Evolutionary conservation across 352 stramenopile species (phyloP).

Genomic region (Globisporangium megalacanthum): DNA sequence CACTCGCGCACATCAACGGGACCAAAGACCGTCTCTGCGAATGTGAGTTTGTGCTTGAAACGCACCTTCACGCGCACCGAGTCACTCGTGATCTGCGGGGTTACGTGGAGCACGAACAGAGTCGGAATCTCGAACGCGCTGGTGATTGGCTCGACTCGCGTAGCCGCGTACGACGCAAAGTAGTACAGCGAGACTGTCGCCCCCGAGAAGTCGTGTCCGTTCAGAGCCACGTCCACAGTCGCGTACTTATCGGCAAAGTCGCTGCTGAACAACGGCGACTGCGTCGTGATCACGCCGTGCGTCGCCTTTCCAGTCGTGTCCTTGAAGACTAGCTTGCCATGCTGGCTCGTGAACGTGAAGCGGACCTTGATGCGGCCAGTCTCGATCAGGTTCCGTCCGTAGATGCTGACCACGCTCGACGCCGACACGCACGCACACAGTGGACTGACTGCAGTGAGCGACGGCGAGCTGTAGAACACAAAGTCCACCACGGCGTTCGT

Average conservation of each 20-base stretch:
- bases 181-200: constrained; percentile 42
- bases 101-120: constrained; percentile 26
- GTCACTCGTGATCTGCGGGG: constrained; percentile 44
- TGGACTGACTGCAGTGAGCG: constrained; percentile 45
- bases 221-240: constrained; percentile 54
- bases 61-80: constrained; percentile 34
- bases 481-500: constrained; percentile 42
- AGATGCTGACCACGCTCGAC: constrained; percentile 47
- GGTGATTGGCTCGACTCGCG: constrained; percentile 35
- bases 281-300: constrained; percentile 45
- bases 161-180: constrained; percentile 45
- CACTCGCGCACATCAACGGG: constrained; percentile 33
- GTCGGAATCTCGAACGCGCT: constrained; percentile 62
- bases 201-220: constrained; percentile 61
- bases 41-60: constrained; percentile 20
- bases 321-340: constrained; percentile 28
- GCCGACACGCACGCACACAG: constrained; percentile 47
- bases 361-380: constrained; percentile 70
- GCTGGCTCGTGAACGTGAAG: constrained; percentile 30
- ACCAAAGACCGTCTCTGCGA: constrained; percentile 22
- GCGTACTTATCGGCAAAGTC: constrained; percentile 45
- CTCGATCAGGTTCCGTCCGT: constrained; percentile 65
- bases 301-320: constrained; percentile 27
- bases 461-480: constrained; percentile 68
- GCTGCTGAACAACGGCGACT: constrained; percentile 36